Evolutionary conservation across 2,329 filamentous ascomycete species (phyloP), one percentile per base, ranked within the genome.

Genomic region (Penicillium sumatraense): DNA sequence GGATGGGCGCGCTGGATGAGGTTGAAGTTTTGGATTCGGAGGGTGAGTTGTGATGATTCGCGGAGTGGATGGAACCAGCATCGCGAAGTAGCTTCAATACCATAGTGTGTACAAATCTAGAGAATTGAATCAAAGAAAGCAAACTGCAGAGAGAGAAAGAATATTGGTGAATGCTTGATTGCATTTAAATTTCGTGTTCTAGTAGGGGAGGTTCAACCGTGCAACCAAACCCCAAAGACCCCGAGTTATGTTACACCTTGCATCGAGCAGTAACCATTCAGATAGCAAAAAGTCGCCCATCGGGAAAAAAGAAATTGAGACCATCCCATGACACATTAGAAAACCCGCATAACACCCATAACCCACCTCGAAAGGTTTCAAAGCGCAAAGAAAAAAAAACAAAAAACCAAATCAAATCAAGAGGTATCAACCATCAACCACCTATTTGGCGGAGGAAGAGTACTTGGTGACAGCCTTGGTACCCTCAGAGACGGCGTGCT

Each of bases 391-490:
- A 63, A 69, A 77, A 85, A 83, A 84, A 83, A 85, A 81, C 77
- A 76, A 72, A 79, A 78, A 51, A 36, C 23, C 49, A 75, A 63
- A 71, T 73, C 70, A 35, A 36, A 13, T 36, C 33, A 18, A n/a
- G 27, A 29, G 27, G 27, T 29, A 29, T 29, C 27, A 4, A 13
- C 5, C 4, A 33, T 33, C 31, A 33, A 11, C 72, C 72, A 72
- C 81, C 86, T 96, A 98, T 91, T 98, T 99, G 81, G 93, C 95
- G 75, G 93, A 97, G 58, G 93, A 97, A 69, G 93, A 98, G 87
- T 98, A 99, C 89, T 99, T 99, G 86, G 95, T 99, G 70, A 99
- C 95, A 56, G 95, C 95, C 91, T 99, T 99, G 79, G 95, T 99
- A 76, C 95, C 95, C 84, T 99, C 95, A 71, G 95, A 99, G 46